Base-by-base conservation (phyloP, 306 rosid genomes). In the Castanospermum australe region DNA sequence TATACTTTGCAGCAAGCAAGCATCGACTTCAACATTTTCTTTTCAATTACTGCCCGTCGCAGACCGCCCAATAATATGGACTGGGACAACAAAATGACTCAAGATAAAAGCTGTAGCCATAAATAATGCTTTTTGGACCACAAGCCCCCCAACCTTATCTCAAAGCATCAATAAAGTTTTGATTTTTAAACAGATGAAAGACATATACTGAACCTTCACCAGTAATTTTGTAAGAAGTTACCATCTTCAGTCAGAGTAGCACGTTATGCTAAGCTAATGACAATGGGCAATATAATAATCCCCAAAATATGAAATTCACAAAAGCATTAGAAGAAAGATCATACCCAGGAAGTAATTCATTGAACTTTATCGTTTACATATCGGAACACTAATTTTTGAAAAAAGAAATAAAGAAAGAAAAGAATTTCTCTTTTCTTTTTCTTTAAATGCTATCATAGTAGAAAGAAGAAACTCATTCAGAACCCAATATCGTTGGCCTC, bases 1-100 rank as follows among this genome's bases (percentile, higher is more conserved):
- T 95, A 93, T 20, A 95, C 90, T 84, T 95, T 95, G 92, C 98
- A 95, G 84, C 99, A 92, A 74, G 85, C 96, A 51, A 95, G 91
- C 81, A 91, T 81, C 39, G 83, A 47, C 69, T 78, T 42, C 17
- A 80, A 79, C 88, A 90, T 88, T 81, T 35, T 84, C 52, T 45
- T 45, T 22, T 41, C 54, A 47, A 63, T 77, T 64, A 44, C 63
- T 18, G 71, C 62, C 33, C 71, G 50, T 48, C 80, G 66, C 79
- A 55, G 68, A 67, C 86, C 83, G 86, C 57, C 75, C 51, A 47
- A 67, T 41, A 84, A 25, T 39, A 69, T 47, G 14, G 8, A 38
- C 51, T 69, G 32, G 54, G 78, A 74, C 73, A 71, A 14, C 42
- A 44, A 33, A 56, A 20, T 32, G 41, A 41, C 36, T 33, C 30